These are phyloP conservation scores for Hamiltosporidium tvaerminnensis DNA, from an alignment of 371 early-diverging fungal species.

Conservation along the genomic window DNA sequence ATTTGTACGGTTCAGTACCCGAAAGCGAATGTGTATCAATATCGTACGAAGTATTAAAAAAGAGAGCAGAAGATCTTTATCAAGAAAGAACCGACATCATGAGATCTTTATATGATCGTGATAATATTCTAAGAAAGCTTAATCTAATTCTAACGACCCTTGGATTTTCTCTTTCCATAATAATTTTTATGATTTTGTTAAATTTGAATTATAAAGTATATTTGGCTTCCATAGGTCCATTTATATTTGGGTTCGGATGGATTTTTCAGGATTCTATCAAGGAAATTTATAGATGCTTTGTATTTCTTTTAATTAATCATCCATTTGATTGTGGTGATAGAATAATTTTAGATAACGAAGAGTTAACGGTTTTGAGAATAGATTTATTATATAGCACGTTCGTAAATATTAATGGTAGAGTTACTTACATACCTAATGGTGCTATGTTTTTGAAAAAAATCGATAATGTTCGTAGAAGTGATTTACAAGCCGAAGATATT, in stretches of 20 bases:
- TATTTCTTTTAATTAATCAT: slow-evolving; percentile 49
- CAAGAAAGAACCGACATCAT: slow-evolving; percentile 39
- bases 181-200: slow-evolving; percentile 41
- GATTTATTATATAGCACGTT: slow-evolving; percentile 49
- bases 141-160: slow-evolving; percentile 35
- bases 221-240: slow-evolving; percentile 43
- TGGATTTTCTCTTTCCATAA: slow-evolving; percentile 20
- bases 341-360: slow-evolving; percentile 38
- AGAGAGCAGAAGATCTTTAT: slow-evolving; percentile 17
- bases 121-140: slow-evolving; percentile 44
- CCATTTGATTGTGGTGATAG: slow-evolving; percentile 51
- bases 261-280: slow-evolving; percentile 52
- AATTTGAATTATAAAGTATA: slow-evolving; percentile 42
- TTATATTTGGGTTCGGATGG: slow-evolving; percentile 51
- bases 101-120: slow-evolving; percentile 47
- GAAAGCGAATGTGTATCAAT: slow-evolving; percentile 9
- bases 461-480: slow-evolving; percentile 48
- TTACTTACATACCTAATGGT: slow-evolving; percentile 47
- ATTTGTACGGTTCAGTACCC: slow-evolving; percentile 9
- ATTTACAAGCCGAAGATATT: slow-evolving; percentile 34
- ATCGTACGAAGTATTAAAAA: slow-evolving; percentile 16
- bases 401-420: slow-evolving; percentile 29
- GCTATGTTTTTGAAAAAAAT: slow-evolving; percentile 38
- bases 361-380: slow-evolving; percentile 37
- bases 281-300: slow-evolving; percentile 51